These are phyloP conservation scores for Poronia punctata DNA, from an alignment of 495 filamentous ascomycete genomes.

Conservation along the genomic window DNA sequence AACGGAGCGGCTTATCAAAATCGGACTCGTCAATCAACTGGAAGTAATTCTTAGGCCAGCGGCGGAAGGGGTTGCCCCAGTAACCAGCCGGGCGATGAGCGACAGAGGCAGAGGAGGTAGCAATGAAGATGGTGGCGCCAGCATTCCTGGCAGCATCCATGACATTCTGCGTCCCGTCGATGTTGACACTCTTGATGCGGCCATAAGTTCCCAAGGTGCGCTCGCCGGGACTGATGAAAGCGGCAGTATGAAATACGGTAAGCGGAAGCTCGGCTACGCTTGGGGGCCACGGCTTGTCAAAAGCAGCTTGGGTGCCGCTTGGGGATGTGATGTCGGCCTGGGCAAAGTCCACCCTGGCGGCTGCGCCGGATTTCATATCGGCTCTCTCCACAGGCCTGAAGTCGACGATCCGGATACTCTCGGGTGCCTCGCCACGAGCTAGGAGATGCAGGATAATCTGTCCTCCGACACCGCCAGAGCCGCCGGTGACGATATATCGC, in stretches of 20 bases:
- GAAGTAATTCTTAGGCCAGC: slow-evolving; percentile 28
- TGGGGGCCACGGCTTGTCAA: slow-evolving; percentile 43
- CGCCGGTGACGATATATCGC: slow-evolving; percentile 53
- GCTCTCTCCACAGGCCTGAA: slow-evolving; percentile 36
- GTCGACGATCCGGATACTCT: slow-evolving; percentile 50
- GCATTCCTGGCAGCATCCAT: slow-evolving; percentile 42
- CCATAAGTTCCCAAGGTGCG: slow-evolving; percentile 40
- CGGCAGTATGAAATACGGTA: slow-evolving; percentile 55
- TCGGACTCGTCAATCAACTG: slow-evolving; percentile 43
- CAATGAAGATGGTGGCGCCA: slow-evolving; percentile 50
- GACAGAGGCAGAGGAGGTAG: slow-evolving; percentile 52
- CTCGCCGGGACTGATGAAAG: slow-evolving; percentile 43
- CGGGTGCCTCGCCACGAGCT: slow-evolving; percentile 45
- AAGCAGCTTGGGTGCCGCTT: slow-evolving; percentile 37
- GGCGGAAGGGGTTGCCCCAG: slow-evolving; percentile 45
- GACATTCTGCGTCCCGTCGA: slow-evolving; percentile 53
- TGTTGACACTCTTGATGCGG: slow-evolving; percentile 45
- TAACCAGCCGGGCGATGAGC: slow-evolving; percentile 35
- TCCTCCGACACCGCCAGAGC: slow-evolving; percentile 52
- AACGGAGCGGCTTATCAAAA: slow-evolving; percentile 35
- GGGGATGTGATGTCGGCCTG: slow-evolving; percentile 49
- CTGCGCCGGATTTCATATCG: slow-evolving; percentile 28
- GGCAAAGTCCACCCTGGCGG: slow-evolving; percentile 37
- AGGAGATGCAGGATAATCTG: slow-evolving; percentile 50
- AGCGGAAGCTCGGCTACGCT: slow-evolving; percentile 39